Evolutionary conservation across 2,329 filamentous ascomycete genomes (phyloP), one percentile per base, ranked within the genome.

Genomic region (Colletotrichum sojae): DNA sequence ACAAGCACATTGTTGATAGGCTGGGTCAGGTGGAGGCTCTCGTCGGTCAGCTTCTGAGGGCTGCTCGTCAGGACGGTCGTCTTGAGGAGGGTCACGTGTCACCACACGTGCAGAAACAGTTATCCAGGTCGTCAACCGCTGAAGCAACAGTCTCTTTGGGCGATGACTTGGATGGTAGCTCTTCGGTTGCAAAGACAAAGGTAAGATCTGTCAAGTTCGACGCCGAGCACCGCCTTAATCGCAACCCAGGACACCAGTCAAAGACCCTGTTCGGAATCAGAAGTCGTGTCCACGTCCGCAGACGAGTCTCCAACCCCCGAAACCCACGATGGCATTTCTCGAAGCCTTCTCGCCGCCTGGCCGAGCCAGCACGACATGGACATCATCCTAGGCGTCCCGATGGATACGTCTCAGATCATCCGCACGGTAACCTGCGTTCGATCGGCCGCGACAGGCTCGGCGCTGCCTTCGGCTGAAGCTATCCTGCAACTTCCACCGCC

Each of bases 11-110:
- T 12, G 63, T 57, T 2, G 77, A 81, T 46, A 75, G 78, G n/a
- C 66, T 81, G 12, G 73, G 74, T 2, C 76, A 79, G 5, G 75
- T 83, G 22, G 82, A 84, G 54, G 75, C 75, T 0, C 57, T 82
- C 6, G 73, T 82, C 3, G 76, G 76, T 3, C 73, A 78, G 39
- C 54, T 82, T 10, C 68, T 67, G 10, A 64, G 49, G n/a, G 51
- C 56, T 20, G 18, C 46, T n/a, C 57, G 45, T 5, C 46, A 52
- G 16, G 5, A 52, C 9, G 16, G 20, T 15, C 3, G 5, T 27
- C 6, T 40, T 15, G 36, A 25, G 5, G 1, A 27, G 40, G 36
- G 46, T n/a, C n/a, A 16, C 15, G 1, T 20, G 9, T 4, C 6
- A 13, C 3, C 6, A 43, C 40, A 43, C 13, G 13, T 43, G 18